These are phyloP conservation scores for Euphorbia tirucalli DNA, from an alignment of 345 rosid species.

Conservation along the genomic window DNA sequence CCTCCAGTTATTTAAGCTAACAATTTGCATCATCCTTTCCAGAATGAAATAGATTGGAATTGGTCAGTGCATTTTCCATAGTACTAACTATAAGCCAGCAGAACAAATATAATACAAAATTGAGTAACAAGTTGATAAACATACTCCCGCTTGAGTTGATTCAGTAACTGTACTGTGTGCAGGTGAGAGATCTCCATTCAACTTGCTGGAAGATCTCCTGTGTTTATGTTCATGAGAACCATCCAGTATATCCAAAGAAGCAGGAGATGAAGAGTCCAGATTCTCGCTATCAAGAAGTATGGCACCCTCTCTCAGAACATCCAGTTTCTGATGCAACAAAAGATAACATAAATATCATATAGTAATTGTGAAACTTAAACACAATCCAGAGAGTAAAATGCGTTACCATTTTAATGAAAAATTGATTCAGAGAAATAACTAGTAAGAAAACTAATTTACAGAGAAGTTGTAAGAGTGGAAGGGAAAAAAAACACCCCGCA, in stretches of 20 bases:
- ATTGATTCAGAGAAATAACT: neutral
- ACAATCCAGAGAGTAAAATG: neutral
- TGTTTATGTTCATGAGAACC: slow-evolving; percentile 54
- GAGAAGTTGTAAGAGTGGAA: neutral
- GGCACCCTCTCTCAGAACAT: slow-evolving; percentile 47
- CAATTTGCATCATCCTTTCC: neutral
- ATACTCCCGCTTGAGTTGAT: slow-evolving; percentile 60
- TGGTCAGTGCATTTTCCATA: neutral
- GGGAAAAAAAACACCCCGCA: neutral
- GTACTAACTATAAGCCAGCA: neutral
- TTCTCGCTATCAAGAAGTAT: slow-evolving; percentile 58
- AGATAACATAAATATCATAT: slow-evolving; percentile 17
- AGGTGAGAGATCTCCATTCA: slow-evolving; percentile 73
- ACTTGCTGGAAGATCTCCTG: slow-evolving; percentile 71
- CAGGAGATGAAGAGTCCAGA: slow-evolving; percentile 49
- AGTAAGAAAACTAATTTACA: neutral
- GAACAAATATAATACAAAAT: neutral
- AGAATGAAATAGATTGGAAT: neutral
- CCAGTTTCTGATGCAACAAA: slow-evolving; percentile 46
- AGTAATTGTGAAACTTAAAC: neutral
- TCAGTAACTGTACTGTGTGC: slow-evolving; percentile 65
- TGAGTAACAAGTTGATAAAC: slow-evolving; percentile 21
- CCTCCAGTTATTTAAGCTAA: neutral
- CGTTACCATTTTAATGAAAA: neutral
- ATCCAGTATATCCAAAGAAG: slow-evolving; percentile 47